Base-by-base conservation (phyloP, 345 rosid genomes). In the Lepidium sativum region DNA sequence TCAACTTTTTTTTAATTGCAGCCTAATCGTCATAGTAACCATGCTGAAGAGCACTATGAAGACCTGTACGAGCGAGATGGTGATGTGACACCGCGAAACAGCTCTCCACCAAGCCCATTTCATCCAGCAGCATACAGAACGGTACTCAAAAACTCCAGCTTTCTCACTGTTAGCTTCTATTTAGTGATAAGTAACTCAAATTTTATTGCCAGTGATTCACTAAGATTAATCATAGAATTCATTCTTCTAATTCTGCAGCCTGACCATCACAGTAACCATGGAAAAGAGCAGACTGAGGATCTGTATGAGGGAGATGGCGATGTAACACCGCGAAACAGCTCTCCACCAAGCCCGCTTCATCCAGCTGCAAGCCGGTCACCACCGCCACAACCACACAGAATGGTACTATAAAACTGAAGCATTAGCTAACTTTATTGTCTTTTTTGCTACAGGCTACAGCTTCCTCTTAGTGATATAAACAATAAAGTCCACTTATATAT, bases 301-400 rank as follows among this genome's bases (percentile, higher is more conserved):
- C 14, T 60, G 32, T 69, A 60, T 3, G 67, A 69, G 17, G 3
- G 15, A 53, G 63, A 70, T 38, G 74, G 56, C 2, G 33, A 70
- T 35, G 41, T 62, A 0, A 62, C 63, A 62, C 74, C 63, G 1
- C 49, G 56, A 70, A 54, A 16, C 74, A 62, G 41, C 74, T 62
- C 69, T 53, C 68, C 69, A 13, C 68, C 56, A 2, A 70, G 63
- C 69, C 74, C 74, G 0, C 62, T 62, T 44, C 74, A 70, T 62
- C 74, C 63, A 44, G 27, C 56, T 1, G 68, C 55, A 50, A 47
- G 16, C 27, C 43, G 29, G 21, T 34, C 42, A 54, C 42, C 42
- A 34, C 47, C 45, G 5, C 61, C 61, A 56, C 18, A 56, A 56
- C 1, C 17, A 56, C 5, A 13, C 45, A 56, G 33, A 56, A 38